These are phyloP conservation scores for Dorcoceras hygrometricum DNA, from an alignment of 257 asterid genomes.

Conservation along the genomic window DNA sequence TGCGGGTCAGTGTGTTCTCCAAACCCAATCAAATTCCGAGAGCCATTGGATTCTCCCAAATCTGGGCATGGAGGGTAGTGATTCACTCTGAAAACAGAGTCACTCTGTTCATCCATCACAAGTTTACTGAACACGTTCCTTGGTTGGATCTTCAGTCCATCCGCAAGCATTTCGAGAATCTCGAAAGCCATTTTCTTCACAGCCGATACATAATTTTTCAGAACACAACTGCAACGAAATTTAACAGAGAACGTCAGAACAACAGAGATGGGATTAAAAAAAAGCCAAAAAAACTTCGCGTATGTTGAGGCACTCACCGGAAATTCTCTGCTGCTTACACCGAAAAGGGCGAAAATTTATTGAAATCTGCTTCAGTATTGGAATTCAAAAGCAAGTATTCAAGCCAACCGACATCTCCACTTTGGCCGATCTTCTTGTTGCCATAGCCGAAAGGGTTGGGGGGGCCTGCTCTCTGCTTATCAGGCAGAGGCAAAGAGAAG, in stretches of 20 bases:
- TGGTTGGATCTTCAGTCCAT: conserved; percentile 43
- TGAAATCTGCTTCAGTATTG: conserved; percentile 36
- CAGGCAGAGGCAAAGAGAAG: conserved; percentile 53
- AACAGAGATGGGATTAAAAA: background rate
- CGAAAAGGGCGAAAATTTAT: conserved; percentile 45
- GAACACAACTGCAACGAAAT: conserved; percentile 25
- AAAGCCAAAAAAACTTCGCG: background rate
- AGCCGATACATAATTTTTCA: conserved; percentile 38
- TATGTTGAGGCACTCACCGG: conserved; percentile 35
- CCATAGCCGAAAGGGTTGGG: conserved; percentile 84
- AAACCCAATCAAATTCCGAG: conserved; percentile 49
- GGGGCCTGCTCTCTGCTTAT: conserved; percentile 57
- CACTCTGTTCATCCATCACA: conserved; percentile 56
- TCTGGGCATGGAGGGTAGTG: conserved; percentile 70
- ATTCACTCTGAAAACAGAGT: conserved; percentile 60
- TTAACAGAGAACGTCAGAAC: too few relatives aligned
- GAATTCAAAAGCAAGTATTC: conserved; percentile 64
- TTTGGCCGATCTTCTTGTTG: conserved; percentile 50
- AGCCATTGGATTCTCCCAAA: conserved; percentile 26
- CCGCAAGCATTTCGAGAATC: conserved; percentile 58
- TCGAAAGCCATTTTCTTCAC: conserved; percentile 61
- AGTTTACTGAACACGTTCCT: conserved; percentile 45
- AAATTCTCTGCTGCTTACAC: conserved; percentile 54
- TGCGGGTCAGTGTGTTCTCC: conserved; percentile 92
- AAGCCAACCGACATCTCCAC: conserved; percentile 70